Conservation (phyloP, 768 basidiomycete genomes). For the Tricholoma matsutake region DNA sequence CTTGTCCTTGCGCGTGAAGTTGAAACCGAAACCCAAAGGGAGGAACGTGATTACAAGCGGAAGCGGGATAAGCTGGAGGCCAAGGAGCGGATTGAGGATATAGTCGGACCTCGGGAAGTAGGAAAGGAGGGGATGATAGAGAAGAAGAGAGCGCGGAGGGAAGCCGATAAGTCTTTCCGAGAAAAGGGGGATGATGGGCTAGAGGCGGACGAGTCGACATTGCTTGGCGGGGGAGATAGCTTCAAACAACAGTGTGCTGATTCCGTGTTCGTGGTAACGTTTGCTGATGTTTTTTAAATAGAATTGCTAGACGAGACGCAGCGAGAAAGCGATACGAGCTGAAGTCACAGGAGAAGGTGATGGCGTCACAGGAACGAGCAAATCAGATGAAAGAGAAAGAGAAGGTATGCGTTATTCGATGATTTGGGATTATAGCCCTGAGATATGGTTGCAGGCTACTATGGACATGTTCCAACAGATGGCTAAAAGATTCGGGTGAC, state of each 20-base stretch:
- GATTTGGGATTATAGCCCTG: background rate
- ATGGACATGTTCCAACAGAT: conserved; percentile 97
- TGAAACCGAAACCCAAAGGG: conserved; percentile 45
- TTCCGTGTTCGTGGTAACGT: background rate
- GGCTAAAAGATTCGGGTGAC: conserved; percentile 84
- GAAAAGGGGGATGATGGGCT: conserved; percentile 76
- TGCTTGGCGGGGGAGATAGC: conserved; percentile 82
- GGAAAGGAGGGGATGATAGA: conserved; percentile 85
- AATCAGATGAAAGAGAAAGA: conserved; percentile 73
- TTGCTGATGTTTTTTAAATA: conserved; percentile 26
- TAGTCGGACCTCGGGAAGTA: conserved; percentile 75
- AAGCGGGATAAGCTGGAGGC: conserved; percentile 66
- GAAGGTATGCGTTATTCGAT: conserved; percentile 33
- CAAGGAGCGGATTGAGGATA: conserved; percentile 70
- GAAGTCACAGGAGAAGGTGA: conserved; percentile 46
- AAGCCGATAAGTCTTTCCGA: conserved; percentile 65
- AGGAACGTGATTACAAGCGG: conserved; percentile 55
- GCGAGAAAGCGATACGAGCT: conserved; percentile 56
- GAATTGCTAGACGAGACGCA: conserved; percentile 73
- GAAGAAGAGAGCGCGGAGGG: conserved; percentile 76
- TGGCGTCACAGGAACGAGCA: conserved; percentile 57
- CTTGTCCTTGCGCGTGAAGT: conserved; percentile 68
- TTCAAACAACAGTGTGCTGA: conserved; percentile 70
- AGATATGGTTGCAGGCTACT: conserved; percentile 50
- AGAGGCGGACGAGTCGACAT: conserved; percentile 73